Percentiles rank a stretch among this genome's conserved stretches.
phyloP scores from a whole-genome alignment of 176 grass and related monocot genomes.

The Neostapfia colusana region DNA sequence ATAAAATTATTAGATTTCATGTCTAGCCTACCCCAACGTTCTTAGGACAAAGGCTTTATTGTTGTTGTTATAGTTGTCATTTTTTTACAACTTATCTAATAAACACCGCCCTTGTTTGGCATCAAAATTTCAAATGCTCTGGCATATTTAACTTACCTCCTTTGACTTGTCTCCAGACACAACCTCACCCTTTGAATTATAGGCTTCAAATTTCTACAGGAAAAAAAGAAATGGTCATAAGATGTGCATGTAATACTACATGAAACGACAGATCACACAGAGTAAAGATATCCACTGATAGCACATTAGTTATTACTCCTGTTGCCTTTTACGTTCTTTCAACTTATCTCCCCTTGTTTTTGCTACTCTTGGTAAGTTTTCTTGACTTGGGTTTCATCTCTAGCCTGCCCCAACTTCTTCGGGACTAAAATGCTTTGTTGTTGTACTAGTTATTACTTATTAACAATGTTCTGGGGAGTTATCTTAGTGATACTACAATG shows the following conservation, averaged over 20 bases:
- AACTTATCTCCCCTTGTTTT: background rate
- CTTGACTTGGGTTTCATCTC: background rate
- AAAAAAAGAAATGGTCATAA: constrained; percentile 23
- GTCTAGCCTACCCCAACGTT: too few relatives aligned
- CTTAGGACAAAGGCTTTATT: too few relatives aligned
- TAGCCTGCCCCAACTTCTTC: background rate
- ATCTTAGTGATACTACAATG: background rate
- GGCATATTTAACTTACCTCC: constrained; percentile 51
- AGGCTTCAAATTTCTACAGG: constrained; percentile 91
- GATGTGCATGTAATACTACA: background rate
- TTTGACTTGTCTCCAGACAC: constrained; percentile 90
- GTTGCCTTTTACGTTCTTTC: background rate
- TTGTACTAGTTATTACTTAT: background rate
- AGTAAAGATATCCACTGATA: background rate
- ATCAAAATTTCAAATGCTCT: constrained; percentile 24
- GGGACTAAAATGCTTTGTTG: background rate
- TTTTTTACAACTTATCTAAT: too few relatives aligned
- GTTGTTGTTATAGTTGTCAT: too few relatives aligned
- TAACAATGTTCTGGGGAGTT: constrained; percentile 1
- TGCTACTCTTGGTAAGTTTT: background rate
- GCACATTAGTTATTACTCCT: background rate
- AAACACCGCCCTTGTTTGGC: background rate
- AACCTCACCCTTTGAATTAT: constrained; percentile 77
- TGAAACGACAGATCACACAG: background rate
- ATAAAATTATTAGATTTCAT: too few relatives aligned